phyloP scores from a whole-genome alignment of 2,329 filamentous ascomycete genomes.

The Fusarium sp. region DNA sequence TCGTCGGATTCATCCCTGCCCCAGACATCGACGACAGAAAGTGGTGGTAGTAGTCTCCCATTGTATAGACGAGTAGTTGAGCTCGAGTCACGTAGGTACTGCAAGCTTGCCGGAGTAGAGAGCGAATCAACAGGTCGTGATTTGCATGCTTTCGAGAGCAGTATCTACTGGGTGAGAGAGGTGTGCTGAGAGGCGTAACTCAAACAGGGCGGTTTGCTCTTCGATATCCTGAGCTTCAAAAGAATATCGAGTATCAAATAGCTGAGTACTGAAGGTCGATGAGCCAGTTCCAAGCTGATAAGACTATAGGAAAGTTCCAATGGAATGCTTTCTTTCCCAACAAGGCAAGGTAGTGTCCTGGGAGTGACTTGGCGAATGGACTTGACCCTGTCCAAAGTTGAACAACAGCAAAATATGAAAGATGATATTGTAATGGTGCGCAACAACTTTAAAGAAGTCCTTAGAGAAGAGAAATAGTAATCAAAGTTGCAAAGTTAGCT shows the following conservation, averaged over 20 bases:
- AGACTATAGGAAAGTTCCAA: neutral
- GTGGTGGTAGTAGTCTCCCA: slow-evolving; percentile 68
- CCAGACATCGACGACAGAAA: slow-evolving; percentile 66
- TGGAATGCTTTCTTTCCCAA: slow-evolving; percentile 17
- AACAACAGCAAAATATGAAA: slow-evolving; percentile 31
- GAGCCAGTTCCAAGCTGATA: neutral
- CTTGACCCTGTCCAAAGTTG: slow-evolving; percentile 30
- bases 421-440: slow-evolving; percentile 4
- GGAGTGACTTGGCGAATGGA: slow-evolving; percentile 24
- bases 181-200: slow-evolving; percentile 8
- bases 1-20: slow-evolving; percentile 53
- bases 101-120: slow-evolving; percentile 18
- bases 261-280: neutral
- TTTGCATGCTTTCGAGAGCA: slow-evolving; percentile 41
- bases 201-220: slow-evolving; percentile 12
- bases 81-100: slow-evolving; percentile 11
- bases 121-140: slow-evolving; percentile 12
- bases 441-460: neutral
- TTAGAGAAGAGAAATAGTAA: neutral
- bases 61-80: slow-evolving; percentile 43
- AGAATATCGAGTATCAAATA: slow-evolving; percentile 14
- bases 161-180: slow-evolving; percentile 19
- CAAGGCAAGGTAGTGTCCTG: slow-evolving; percentile 27
- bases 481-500: slow-evolving; percentile 6
- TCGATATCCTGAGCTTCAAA: slow-evolving; percentile 14